A percentile compares a stretch with the other conserved stretches of the same genome.
Conservation (phyloP, 371 early-diverging fungal species). For the Blyttiomyces sp. region DNA sequence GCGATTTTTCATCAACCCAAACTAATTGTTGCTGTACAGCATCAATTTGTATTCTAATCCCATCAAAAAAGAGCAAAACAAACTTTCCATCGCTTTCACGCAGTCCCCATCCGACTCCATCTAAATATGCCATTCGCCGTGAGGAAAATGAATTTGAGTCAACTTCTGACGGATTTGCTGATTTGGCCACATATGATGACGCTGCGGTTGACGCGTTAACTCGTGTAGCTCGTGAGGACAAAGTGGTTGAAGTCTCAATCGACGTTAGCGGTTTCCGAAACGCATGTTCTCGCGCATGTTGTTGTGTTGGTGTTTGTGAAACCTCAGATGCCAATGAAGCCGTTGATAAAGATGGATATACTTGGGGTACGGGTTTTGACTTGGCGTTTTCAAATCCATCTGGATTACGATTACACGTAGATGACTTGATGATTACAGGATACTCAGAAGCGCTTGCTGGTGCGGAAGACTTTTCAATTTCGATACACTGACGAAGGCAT, state of each 20-base stretch:
- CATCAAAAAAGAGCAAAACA: conserved; percentile 45
- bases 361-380: conserved; percentile 1
- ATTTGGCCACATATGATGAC: too few species aligned
- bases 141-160: background rate
- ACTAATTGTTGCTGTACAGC: conserved; percentile 27
- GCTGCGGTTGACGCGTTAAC: too few species aligned
- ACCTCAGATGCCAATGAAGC: conserved; percentile 3
- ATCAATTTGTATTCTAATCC: conserved; percentile 31
- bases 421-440: conserved; percentile 39
- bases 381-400: conserved; percentile 4
- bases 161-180: background rate
- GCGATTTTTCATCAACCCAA: conserved; percentile 15
- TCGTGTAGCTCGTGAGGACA: too few species aligned
- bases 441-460: background rate
- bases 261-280: background rate
- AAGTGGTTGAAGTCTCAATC: background rate
- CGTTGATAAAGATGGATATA: conserved; percentile 16
- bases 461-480: conserved; percentile 25
- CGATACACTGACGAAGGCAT: conserved; percentile 46
- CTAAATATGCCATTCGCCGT: conserved; percentile 17
- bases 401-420: conserved; percentile 15
- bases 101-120: conserved; percentile 44
- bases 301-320: background rate
- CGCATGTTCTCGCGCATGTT: too few species aligned
- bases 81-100: conserved; percentile 26